These are phyloP conservation scores for Globisporangium yorkense DNA, from an alignment of 352 stramenopile genomes.

Conservation along the genomic window DNA sequence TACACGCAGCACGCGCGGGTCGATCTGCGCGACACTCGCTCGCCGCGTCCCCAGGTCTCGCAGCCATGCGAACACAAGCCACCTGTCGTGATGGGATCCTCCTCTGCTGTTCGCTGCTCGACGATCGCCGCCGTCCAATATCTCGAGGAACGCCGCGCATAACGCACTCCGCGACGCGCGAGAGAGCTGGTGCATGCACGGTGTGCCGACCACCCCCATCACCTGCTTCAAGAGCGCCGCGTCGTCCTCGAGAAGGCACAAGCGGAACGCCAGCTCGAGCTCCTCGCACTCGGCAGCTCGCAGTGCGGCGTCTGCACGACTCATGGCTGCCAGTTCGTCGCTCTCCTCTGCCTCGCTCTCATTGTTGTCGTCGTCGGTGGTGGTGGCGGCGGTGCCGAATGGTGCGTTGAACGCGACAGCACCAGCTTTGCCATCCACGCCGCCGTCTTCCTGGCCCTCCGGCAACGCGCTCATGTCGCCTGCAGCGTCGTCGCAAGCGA, in stretches of 20 bases:
- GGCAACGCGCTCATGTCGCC: background rate
- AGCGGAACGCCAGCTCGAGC: conserved; percentile 40
- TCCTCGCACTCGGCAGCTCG: conserved; percentile 33
- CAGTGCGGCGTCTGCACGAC: conserved; percentile 31
- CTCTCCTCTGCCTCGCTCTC: conserved; percentile 6
- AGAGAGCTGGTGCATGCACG: conserved; percentile 31
- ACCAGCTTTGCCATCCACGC: background rate
- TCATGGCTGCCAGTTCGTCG: conserved; percentile 19
- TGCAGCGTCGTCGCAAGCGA: background rate
- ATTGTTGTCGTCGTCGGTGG: background rate
- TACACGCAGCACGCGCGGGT: conserved; percentile 32
- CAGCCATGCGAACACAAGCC: conserved; percentile 51
- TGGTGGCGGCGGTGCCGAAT: background rate
- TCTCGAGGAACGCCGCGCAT: conserved; percentile 45
- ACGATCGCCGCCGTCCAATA: conserved; percentile 23
- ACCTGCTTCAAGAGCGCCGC: conserved; percentile 30
- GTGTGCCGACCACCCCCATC: conserved; percentile 22
- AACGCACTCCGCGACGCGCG: conserved; percentile 30
- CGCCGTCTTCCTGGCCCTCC: background rate
- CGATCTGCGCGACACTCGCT: conserved; percentile 19
- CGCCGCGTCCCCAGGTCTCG: conserved; percentile 14
- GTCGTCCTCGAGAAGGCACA: conserved; percentile 55
- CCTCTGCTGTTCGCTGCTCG: background rate
- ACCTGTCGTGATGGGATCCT: conserved; percentile 6
- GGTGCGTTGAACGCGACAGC: background rate